phyloP scores from a whole-genome alignment of 2,329 filamentous ascomycete species.

The Xylaria multiplex region DNA sequence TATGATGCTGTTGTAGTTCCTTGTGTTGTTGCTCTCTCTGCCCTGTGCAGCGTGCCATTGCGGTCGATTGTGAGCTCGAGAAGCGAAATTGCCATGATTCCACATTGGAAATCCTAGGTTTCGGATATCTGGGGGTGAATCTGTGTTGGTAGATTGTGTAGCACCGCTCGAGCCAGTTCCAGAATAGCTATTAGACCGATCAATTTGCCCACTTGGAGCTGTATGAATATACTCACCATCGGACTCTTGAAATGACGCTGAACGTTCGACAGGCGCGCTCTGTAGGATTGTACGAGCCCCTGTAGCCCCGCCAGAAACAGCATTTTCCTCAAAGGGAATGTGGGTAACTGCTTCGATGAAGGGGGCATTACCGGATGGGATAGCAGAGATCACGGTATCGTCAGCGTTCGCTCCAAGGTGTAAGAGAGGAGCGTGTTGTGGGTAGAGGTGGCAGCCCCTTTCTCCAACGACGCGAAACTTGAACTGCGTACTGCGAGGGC shows the following conservation, averaged over 20 bases:
- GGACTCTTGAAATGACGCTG: too few relatives aligned
- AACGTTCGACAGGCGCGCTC: background rate
- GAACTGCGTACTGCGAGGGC: conserved; percentile 27
- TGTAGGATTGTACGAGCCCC: background rate
- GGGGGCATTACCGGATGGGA: background rate
- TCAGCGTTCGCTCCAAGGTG: conserved; percentile 3
- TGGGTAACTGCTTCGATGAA: background rate
- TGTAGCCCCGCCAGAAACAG: background rate
- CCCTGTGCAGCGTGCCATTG: background rate
- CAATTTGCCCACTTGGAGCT: background rate
- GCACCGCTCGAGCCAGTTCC: too few relatives aligned
- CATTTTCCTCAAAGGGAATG: background rate
- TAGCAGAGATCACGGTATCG: background rate
- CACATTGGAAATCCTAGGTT: background rate
- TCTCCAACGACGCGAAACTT: conserved; percentile 23
- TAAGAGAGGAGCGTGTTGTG: conserved; percentile 15
- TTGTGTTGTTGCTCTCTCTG: background rate
- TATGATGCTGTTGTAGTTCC: background rate
- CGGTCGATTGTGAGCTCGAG: background rate
- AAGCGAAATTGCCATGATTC: background rate
- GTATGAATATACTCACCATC: background rate
- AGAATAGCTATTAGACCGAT: background rate
- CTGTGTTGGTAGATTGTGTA: background rate
- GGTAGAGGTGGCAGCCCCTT: conserved; percentile 26
- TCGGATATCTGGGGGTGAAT: background rate